phyloP scores from a whole-genome alignment of 805 yeast species.

The Metschnikowia bowlesiae region DNA sequence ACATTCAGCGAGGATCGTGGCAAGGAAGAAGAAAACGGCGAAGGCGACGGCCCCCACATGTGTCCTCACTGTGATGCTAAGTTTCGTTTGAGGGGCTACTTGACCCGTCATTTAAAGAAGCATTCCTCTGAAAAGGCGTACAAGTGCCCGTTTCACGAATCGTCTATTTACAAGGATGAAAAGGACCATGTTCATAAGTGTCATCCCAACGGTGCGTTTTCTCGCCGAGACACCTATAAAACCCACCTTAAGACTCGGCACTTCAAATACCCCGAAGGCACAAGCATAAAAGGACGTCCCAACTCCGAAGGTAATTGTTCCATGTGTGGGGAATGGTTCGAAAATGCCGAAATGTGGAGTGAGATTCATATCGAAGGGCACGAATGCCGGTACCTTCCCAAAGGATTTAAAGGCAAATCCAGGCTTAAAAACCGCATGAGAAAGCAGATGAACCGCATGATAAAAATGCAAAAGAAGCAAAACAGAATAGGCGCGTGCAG shows the following conservation, averaged over 20 bases:
- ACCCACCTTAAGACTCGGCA: conserved; percentile 56
- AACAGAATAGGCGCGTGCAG: neutral
- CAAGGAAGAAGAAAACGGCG: conserved; percentile 13
- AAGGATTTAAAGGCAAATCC: conserved; percentile 42
- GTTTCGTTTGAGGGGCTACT: conserved; percentile 50
- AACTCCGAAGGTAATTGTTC: conserved; percentile 48
- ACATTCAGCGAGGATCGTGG: conserved; percentile 21
- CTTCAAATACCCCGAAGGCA: conserved; percentile 54
- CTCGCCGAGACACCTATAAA: conserved; percentile 56
- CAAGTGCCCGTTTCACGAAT: conserved; percentile 48
- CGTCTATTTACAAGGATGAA: conserved; percentile 34
- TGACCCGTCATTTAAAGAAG: conserved; percentile 53
- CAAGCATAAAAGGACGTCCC: conserved; percentile 42
- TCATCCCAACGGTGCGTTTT: conserved; percentile 56
- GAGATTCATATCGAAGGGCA: conserved; percentile 48
- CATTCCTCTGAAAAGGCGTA: conserved; percentile 50
- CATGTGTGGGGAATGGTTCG: conserved; percentile 49
- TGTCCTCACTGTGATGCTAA: conserved; percentile 48
- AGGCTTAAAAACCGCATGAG: conserved; percentile 40
- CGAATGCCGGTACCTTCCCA: conserved; percentile 42
- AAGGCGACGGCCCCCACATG: conserved; percentile 23
- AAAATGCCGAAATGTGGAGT: conserved; percentile 49
- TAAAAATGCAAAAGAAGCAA: conserved; percentile 14
- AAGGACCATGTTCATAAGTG: conserved; percentile 42
- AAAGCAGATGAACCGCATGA: conserved; percentile 30